Evolutionary conservation across 805 yeast genomes (phyloP).

Genomic region (Candida dajiaensis): DNA sequence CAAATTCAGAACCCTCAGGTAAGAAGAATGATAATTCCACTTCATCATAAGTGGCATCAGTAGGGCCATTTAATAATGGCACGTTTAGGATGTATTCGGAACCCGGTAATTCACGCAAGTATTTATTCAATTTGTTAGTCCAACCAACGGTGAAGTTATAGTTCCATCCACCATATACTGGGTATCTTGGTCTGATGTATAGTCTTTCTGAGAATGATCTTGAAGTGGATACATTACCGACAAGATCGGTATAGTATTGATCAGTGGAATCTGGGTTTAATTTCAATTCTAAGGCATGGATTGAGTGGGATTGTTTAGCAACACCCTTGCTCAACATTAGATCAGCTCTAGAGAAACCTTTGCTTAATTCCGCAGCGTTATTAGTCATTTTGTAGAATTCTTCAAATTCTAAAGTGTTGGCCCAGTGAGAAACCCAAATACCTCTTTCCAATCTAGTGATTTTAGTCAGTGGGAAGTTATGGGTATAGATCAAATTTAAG

Average conservation of each 20-base stretch:
- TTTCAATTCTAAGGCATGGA: conserved; percentile 54
- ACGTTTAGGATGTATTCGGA: conserved; percentile 52
- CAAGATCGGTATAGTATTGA: conserved; percentile 78
- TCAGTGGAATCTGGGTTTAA: conserved; percentile 50
- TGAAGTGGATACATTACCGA: conserved; percentile 89
- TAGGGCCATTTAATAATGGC: conserved; percentile 70
- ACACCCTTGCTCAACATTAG: conserved; percentile 55
- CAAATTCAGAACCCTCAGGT: conserved; percentile 77
- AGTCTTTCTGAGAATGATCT: conserved; percentile 33
- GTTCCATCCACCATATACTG: conserved; percentile 95
- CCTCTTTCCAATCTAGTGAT: conserved; percentile 62
- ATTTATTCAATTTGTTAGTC: conserved; percentile 54
- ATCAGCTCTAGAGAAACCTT: conserved; percentile 77
- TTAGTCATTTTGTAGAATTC: conserved; percentile 82
- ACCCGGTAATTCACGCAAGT: conserved; percentile 36
- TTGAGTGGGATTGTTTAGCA: conserved; percentile 48
- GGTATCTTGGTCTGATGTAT: conserved; percentile 78
- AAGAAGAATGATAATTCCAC: conserved; percentile 59
- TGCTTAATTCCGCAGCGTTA: conserved; percentile 59
- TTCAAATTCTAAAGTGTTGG: conserved; percentile 64
- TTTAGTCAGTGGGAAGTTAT: conserved; percentile 57
- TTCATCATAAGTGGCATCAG: conserved; percentile 60
- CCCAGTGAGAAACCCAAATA: conserved; percentile 87
- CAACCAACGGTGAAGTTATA: conserved; percentile 96
- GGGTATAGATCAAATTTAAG: conserved; percentile 56